These are phyloP conservation scores for Aspergillus leporis DNA, from an alignment of 495 filamentous ascomycete genomes.

Conservation along the genomic window DNA sequence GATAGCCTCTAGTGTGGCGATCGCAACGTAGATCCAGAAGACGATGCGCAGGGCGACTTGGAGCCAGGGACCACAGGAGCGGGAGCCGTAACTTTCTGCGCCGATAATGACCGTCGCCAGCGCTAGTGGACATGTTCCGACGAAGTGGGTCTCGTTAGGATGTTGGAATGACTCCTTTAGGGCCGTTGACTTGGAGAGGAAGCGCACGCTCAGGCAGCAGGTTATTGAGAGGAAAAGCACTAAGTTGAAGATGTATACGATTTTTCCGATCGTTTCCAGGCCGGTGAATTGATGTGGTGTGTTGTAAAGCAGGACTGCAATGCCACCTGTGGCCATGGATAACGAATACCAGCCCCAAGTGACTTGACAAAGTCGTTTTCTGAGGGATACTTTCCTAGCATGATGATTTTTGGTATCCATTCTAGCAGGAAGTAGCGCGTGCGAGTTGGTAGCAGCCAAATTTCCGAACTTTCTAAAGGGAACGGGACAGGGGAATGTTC, in stretches of 20 bases:
- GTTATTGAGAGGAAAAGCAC: conserved; percentile 50
- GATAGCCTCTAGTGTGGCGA: conserved; percentile 17
- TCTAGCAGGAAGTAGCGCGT: background rate
- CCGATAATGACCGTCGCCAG: conserved; percentile 26
- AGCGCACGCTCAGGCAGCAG: conserved; percentile 47
- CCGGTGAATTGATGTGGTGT: conserved; percentile 55
- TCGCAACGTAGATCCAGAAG: conserved; percentile 37
- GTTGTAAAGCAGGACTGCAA: conserved; percentile 55
- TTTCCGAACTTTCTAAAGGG: background rate
- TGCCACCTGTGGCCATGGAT: conserved; percentile 47
- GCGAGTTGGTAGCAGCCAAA: background rate
- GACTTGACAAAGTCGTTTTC: background rate
- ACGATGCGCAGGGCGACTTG: conserved; percentile 19
- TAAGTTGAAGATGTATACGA: conserved; percentile 59
- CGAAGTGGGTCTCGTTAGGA: conserved; percentile 56
- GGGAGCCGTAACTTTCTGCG: conserved; percentile 16
- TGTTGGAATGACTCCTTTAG: conserved; percentile 52
- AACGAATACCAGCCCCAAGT: conserved; percentile 23
- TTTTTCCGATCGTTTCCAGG: conserved; percentile 53
- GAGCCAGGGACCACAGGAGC: conserved; percentile 20
- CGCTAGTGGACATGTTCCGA: conserved; percentile 12
- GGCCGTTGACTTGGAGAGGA: conserved; percentile 40
- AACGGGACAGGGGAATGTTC: background rate
- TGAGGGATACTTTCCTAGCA: background rate
- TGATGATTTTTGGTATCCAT: background rate